Conservation (phyloP, 2,329 filamentous ascomycete species). For the Aspergillus proliferans region DNA sequence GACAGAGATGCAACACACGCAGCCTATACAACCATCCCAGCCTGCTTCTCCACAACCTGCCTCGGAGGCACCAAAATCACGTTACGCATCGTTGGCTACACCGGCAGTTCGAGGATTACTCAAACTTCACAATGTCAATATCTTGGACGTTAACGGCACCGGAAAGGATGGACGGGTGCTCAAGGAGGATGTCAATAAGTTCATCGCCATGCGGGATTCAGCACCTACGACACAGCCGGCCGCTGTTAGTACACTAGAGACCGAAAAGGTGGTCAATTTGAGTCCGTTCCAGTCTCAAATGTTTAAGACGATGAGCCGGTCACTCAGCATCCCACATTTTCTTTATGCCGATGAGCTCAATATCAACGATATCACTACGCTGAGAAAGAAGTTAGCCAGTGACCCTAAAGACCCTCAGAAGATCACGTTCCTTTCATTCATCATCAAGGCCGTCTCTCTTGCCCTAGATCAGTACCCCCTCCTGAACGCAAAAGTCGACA, state of each 20-base stretch:
- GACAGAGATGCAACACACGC: conserved; percentile 10
- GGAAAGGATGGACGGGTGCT: conserved; percentile 85
- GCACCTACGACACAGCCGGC: conserved; percentile 19
- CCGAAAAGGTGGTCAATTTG: conserved; percentile 63
- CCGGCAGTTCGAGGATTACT: conserved; percentile 85
- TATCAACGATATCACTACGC: conserved; percentile 64
- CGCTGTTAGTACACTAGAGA: conserved; percentile 45
- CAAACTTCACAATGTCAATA: conserved; percentile 72
- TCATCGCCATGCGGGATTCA: conserved; percentile 51
- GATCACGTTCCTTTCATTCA: conserved; percentile 86
- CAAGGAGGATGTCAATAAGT: conserved; percentile 83
- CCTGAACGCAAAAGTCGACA: conserved; percentile 79
- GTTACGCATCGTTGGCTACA: conserved; percentile 71
- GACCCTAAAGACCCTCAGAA: conserved; percentile 49
- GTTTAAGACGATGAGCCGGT: conserved; percentile 97
- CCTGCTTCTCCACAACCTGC: conserved; percentile 4
- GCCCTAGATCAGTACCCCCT: conserved; percentile 75
- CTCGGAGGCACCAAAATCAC: conserved; percentile 39
- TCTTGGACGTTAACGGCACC: conserved; percentile 72
- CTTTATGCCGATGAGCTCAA: conserved; percentile 88
- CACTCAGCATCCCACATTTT: conserved; percentile 87
- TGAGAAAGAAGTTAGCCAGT: conserved; percentile 72
- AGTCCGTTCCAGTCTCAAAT: conserved; percentile 81
- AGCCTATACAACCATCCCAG: conserved; percentile 7
- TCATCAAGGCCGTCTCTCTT: conserved; percentile 90